Conservation (phyloP, 371 early-diverging fungal genomes). For the Chytridium lagenaria region DNA sequence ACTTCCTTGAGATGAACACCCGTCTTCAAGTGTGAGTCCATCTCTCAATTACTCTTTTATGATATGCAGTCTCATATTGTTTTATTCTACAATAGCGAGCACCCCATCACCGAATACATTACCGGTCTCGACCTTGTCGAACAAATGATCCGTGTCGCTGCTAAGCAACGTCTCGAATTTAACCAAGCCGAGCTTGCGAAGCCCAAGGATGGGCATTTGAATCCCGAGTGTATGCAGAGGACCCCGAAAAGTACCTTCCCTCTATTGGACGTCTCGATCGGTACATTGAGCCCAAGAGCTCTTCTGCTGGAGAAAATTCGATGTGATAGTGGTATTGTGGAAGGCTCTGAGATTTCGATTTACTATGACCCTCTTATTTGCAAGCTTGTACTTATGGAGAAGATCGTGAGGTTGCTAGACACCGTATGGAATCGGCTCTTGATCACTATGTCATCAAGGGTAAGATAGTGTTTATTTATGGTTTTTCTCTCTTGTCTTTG, state of each 20-base stretch:
- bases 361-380: constrained; percentile 98
- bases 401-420: constrained; percentile 78
- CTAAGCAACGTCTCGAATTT: constrained; percentile 76
- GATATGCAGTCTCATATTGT: background rate
- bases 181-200: constrained; percentile 71
- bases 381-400: constrained; percentile 88
- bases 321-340: constrained; percentile 89
- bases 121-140: constrained; percentile 96
- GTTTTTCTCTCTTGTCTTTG: too few species aligned
- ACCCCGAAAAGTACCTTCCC: constrained; percentile 89
- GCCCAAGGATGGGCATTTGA: constrained; percentile 93
- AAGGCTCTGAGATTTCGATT: constrained; percentile 89
- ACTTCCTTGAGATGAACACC: constrained; percentile 98
- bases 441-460: constrained; percentile 91
- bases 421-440: constrained; percentile 80
- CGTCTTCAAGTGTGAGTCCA: constrained; percentile 87
- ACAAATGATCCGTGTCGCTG: constrained; percentile 79
- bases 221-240: constrained; percentile 98
- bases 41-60: background rate
- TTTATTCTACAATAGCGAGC: constrained; percentile 64
- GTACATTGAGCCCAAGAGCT: constrained; percentile 70
- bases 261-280: constrained; percentile 85
- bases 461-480: constrained; percentile 21
- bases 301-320: constrained; percentile 61
- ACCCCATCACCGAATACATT: constrained; percentile 94